Evolutionary conservation across 2,329 filamentous ascomycete genomes (phyloP).

Genomic region (Dothistroma septosporum): DNA sequence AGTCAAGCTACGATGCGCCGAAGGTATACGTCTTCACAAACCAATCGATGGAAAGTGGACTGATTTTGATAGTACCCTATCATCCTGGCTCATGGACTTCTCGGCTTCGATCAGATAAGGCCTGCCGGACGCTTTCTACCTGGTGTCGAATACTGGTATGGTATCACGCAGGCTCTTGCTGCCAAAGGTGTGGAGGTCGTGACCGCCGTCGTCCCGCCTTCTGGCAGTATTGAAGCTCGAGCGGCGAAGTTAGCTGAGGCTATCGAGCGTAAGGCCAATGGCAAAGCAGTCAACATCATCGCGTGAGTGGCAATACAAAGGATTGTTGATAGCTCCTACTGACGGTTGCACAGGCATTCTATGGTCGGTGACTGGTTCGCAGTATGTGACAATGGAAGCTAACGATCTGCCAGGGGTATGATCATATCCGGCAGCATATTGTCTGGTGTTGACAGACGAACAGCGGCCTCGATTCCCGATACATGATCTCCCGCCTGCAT

Average conservation of each 20-base stretch:
- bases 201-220: conserved; percentile 56
- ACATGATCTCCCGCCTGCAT: conserved; percentile 58
- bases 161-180: conserved; percentile 56
- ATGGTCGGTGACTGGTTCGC: conserved; percentile 13
- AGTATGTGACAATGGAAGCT: conserved; percentile 2
- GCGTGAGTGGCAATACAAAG: conserved; percentile 45
- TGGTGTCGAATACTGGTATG: conserved; percentile 61
- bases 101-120: conserved; percentile 61
- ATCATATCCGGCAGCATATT: neutral
- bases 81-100: conserved; percentile 60
- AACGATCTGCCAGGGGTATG: conserved; percentile 21
- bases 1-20: conserved; percentile 52
- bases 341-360: conserved; percentile 15
- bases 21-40: conserved; percentile 30
- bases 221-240: conserved; percentile 56
- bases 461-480: conserved; percentile 60
- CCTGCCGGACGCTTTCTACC: conserved; percentile 50
- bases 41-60: neutral
- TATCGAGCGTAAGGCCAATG: conserved; percentile 51
- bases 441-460: conserved; percentile 3
- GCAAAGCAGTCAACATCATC: conserved; percentile 61
- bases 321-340: conserved; percentile 8
- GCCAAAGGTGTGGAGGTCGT: conserved; percentile 58
- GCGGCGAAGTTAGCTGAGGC: conserved; percentile 51
- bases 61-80: conserved; percentile 47